A percentile compares a stretch with the other conserved stretches of the same genome.
phyloP scores from a whole-genome alignment of 768 basidiomycete genomes.

The Agaricus subrufescens region DNA sequence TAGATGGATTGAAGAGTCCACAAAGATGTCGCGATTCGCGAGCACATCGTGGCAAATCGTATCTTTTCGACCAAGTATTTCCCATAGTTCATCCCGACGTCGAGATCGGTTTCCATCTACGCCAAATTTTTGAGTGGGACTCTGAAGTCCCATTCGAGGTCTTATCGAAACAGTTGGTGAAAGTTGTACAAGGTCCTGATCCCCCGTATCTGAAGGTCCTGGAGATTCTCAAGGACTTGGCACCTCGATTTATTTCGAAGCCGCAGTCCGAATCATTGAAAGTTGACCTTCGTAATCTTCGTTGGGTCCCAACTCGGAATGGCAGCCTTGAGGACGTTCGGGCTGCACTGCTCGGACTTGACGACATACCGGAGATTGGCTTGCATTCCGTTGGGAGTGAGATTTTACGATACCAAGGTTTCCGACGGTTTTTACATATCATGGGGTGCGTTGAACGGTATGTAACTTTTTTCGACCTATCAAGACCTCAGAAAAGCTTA shows the following conservation, averaged over 20 bases:
- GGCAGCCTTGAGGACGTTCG: slow-evolving; percentile 13
- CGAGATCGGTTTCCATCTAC: slow-evolving; percentile 23
- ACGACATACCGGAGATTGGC: slow-evolving; percentile 17
- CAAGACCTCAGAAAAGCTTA: background rate
- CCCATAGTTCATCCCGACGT: slow-evolving; percentile 22
- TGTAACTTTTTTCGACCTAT: slow-evolving; percentile 1
- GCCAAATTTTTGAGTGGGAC: slow-evolving; percentile 34
- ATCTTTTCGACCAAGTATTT: slow-evolving; percentile 38
- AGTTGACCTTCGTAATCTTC: slow-evolving; percentile 11
- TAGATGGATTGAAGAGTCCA: slow-evolving; percentile 23
- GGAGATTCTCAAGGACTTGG: slow-evolving; percentile 27
- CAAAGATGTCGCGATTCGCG: slow-evolving; percentile 22
- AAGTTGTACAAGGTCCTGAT: slow-evolving; percentile 13
- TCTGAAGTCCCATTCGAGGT: slow-evolving; percentile 24
- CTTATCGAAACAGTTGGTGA: slow-evolving; percentile 28
- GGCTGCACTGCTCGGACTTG: slow-evolving; percentile 20
- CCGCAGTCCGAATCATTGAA: slow-evolving; percentile 15
- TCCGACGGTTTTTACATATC: slow-evolving; percentile 18
- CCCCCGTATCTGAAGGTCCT: slow-evolving; percentile 13
- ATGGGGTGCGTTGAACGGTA: slow-evolving; percentile 39
- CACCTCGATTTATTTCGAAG: slow-evolving; percentile 15
- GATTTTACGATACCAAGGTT: slow-evolving; percentile 14
- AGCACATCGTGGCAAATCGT: slow-evolving; percentile 12
- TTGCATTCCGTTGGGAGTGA: slow-evolving; percentile 20
- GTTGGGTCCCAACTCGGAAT: slow-evolving; percentile 34